Conservation (phyloP, 2,329 filamentous ascomycete species). For the Diaporthe australafricana region DNA sequence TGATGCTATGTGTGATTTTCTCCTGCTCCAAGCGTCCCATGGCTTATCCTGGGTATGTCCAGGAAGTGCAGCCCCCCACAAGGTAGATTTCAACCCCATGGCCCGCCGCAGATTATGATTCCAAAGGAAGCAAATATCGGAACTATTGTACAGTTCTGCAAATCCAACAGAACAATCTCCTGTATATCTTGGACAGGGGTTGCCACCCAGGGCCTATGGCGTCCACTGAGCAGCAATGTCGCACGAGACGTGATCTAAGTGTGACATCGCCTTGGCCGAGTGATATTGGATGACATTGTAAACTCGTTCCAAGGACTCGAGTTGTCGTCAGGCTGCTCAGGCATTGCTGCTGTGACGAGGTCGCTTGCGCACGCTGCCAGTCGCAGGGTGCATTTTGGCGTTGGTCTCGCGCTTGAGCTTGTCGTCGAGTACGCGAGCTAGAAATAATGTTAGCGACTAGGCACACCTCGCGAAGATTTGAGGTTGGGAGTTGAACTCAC, state of each 20-base stretch:
- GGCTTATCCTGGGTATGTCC: neutral
- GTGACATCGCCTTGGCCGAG: neutral
- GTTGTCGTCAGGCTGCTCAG: neutral
- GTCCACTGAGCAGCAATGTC: neutral
- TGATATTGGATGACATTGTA: neutral
- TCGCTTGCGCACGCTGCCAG: conserved; percentile 66
- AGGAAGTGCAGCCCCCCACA: neutral
- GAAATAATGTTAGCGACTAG: conserved; percentile 39
- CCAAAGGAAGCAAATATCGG: conserved; percentile 2
- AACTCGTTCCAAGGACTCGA: neutral
- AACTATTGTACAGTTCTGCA: conserved; percentile 13
- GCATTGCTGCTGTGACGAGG: conserved; percentile 59
- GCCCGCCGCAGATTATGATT: neutral
- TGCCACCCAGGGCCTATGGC: no score
- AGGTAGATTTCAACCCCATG: neutral
- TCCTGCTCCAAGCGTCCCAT: neutral
- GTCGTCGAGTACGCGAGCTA: conserved; percentile 73
- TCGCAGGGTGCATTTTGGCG: conserved; percentile 67
- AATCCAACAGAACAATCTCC: neutral
- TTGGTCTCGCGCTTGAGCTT: conserved; percentile 73
- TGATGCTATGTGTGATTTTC: neutral
- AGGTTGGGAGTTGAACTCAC: conserved; percentile 56
- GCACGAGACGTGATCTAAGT: neutral
- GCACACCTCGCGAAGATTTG: neutral
- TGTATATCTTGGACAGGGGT: neutral